Conservation (phyloP, 305 asterid species). For the Caryopteris hybrid region DNA sequence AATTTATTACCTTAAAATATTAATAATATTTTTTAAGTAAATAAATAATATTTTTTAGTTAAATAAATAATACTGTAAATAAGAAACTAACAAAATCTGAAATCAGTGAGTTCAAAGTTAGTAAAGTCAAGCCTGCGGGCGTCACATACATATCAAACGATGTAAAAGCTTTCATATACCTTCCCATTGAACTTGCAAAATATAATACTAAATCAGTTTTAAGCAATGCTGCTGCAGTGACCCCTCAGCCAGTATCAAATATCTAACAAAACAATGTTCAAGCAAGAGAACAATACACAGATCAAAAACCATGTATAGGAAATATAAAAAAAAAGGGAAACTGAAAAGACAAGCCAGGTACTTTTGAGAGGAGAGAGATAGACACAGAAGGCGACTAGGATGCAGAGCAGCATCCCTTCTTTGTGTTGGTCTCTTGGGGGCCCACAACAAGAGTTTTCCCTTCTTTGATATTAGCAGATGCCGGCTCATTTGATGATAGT, state of each 20-base stretch:
- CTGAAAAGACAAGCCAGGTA: background rate
- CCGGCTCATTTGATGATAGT: conserved; percentile 40
- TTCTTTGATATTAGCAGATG: conserved; percentile 31
- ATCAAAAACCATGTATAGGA: background rate
- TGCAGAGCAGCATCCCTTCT: conserved; percentile 47
- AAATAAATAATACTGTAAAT: no score
- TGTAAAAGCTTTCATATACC: no score
- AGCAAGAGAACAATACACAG: conserved; percentile 2
- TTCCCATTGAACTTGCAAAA: background rate
- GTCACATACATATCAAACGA: no score
- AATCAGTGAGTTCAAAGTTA: no score
- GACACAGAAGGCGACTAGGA: conserved; percentile 14
- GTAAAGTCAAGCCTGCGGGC: no score
- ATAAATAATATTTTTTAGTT: no score
- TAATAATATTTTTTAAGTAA: no score
- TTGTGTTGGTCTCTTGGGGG: conserved; percentile 34
- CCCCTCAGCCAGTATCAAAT: background rate
- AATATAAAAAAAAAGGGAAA: background rate
- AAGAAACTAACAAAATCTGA: no score
- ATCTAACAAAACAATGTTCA: background rate
- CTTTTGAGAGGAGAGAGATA: background rate
- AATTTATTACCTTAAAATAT: no score
- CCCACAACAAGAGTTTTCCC: conserved; percentile 53
- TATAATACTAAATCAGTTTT: background rate
- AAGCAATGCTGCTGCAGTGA: no score